Base-by-base conservation (phyloP, 495 filamentous ascomycete species). In the Lepidopterella palustris region DNA sequence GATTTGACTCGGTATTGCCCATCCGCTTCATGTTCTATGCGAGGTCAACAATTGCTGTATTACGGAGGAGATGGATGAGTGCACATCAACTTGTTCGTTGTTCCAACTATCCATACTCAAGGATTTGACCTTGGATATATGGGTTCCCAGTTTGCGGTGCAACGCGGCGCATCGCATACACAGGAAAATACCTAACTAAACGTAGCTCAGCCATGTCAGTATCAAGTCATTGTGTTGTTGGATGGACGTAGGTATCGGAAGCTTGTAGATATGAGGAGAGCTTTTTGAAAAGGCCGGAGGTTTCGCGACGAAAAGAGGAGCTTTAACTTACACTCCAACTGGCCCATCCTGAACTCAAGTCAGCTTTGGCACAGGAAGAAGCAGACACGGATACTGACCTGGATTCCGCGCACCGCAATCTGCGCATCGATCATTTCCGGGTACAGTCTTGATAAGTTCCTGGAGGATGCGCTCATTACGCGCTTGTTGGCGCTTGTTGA, bases 71-170 rank as follows among this genome's bases (percentile, higher is more conserved):
- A 9, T 15, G 54, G 35, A 15, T 20, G 9, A 13, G 20, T 35
- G 9, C 79, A 96, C 92, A 74, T 97, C 93, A 55, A 98, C 90
- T 74, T 98, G 95, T 31, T 97, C 93, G 69, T 84, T 85, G 45
- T 88, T 82, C 93, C 93, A 98, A 51, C 84, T 90, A 70, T 98
- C 93, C 93, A 97, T 97, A 64, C 87, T 95, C 76, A 97, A 76
- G 8, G 91, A 96, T 74, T 98, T 98, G 74, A 98, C 89, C 73
- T 97, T 98, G 45, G 92, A 96, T 57, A 98, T 88, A 71, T 98
- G 93, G 53, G 92, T 97, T 53, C 95, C 95, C 67, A 97, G 79
- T 74, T 97, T 97, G 67, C 93, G 90, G 77, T 98, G 93, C 71
- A 97, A 78, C 27, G 90, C 82, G 57, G 92, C 93, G 81, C 93